These are phyloP conservation scores for Hypoxylon lienhwacheense DNA, from an alignment of 495 filamentous ascomycete genomes.

Conservation along the genomic window DNA sequence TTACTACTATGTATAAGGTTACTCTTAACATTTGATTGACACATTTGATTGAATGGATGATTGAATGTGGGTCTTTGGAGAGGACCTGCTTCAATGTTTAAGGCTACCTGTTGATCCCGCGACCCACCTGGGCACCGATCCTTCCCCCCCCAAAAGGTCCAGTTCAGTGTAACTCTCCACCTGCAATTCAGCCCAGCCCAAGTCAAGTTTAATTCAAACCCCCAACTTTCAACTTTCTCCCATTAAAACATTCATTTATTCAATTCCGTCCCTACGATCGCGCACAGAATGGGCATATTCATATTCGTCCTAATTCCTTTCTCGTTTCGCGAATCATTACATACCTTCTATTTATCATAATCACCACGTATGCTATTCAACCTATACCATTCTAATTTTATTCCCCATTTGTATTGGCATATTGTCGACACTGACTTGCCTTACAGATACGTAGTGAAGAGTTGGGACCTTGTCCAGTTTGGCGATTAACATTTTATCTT, in stretches of 20 bases:
- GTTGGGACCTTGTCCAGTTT: constrained; percentile 17
- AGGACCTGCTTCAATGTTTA: no score
- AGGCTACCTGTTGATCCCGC: no score
- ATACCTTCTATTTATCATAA: constrained; percentile 6
- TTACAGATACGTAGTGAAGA: constrained; percentile 8
- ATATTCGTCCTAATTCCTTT: constrained; percentile 14
- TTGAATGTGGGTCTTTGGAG: no score
- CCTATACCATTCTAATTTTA: constrained; percentile 19
- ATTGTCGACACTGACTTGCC: constrained; percentile 8
- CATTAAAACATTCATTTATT: constrained; percentile 19
- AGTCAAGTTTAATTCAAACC: constrained; percentile 6
- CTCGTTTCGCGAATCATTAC: constrained; percentile 3
- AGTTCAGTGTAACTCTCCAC: no score
- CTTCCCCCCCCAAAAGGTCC: constrained; percentile 2
- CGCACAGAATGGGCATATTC: constrained; percentile 17
- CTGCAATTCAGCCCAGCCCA: constrained; percentile 30
- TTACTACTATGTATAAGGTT: no score
- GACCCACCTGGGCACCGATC: not conserved
- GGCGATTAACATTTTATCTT: constrained; percentile 24
- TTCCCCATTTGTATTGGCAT: constrained; percentile 9
- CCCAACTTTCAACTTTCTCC: constrained; percentile 7
- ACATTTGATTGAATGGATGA: no score
- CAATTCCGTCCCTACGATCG: constrained; percentile 5
- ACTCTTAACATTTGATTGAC: no score
- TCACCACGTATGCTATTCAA: not conserved